Conservation (phyloP, 83 land plant species). For the Isoetes engelmannii region DNA sequence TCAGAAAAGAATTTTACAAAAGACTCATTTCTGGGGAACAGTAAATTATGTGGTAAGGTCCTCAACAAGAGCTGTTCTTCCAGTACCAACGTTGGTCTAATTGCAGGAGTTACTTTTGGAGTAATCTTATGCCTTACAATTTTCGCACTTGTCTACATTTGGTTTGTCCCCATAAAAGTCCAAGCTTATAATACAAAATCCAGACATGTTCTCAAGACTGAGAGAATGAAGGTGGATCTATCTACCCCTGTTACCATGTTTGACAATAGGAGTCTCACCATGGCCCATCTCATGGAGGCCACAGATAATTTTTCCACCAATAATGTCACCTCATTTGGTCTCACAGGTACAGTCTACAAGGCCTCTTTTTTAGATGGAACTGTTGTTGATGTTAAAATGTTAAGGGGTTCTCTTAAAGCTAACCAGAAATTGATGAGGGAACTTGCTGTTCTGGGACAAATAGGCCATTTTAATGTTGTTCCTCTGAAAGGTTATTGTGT, state of each 20-base stretch:
- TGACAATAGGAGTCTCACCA: not conserved
- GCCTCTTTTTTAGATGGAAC: slow-evolving; percentile 3
- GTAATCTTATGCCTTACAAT: not conserved
- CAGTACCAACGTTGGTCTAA: not conserved
- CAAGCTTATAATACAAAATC: not conserved
- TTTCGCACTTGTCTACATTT: not conserved
- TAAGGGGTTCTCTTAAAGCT: not conserved
- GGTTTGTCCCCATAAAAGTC: not conserved
- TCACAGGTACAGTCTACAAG: slow-evolving; percentile 7
- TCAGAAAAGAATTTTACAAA: not conserved
- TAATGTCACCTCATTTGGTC: not conserved
- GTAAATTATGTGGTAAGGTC: not conserved
- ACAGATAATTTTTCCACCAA: not conserved
- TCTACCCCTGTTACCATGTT: not conserved
- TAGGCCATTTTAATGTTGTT: not conserved
- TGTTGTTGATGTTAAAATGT: not conserved
- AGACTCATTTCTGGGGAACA: not conserved
- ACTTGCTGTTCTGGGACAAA: not conserved
- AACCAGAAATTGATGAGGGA: not conserved
- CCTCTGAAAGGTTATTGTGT: slow-evolving; percentile 1
- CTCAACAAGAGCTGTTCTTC: not conserved
- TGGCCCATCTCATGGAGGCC: slow-evolving; percentile 3
- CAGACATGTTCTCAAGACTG: not conserved
- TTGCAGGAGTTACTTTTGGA: not conserved
- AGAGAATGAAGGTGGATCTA: not conserved